Evolutionary conservation across 192 early-diverging fungal genomes (phyloP), one percentile per base, ranked within the genome.

Genomic region (Rhizophagus clarus): DNA sequence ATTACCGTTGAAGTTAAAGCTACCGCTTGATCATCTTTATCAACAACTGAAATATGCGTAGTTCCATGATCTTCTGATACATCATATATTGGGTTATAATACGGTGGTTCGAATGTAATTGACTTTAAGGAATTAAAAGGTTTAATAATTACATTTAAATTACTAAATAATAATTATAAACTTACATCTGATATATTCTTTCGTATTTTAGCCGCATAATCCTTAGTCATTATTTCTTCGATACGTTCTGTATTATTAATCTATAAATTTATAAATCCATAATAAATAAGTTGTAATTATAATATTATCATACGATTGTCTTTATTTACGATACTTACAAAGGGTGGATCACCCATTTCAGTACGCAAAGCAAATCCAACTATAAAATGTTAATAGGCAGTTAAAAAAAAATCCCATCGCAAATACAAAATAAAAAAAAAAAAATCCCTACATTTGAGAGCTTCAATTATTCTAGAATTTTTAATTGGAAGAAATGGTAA

Each of bases 21-120:
- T n/a, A 96, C 96, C 0, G 95, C 95, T 79, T 89, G 85, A 72
- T 93, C 90, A 56, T 94, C 83, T 26, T 85, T 79, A 84, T 93
- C 92, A 9, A 99, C 80, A 22, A 93, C 88, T 0, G 96, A 97
- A 28, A 99, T 79, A 84, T 97, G 96, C 34, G 95, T 96, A 8
- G 97, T 99, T 22, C 97, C 97, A 77, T 96, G 97, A 76, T 92
- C 91, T 49, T 93, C 91, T 14, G 90, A 85, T 15, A 91, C 83
- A 26, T 93, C 93, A 87, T 92, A 97, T 56, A 88, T 81, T 20
- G 96, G 94, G 40, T 92, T 87, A 84, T 99, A 99, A 83, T 97
- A 92, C 9, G 82, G 77, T 9, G 92, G 87, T 22, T 87, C 87
- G 79, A 91, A 92, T 0, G 95, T 97, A 5, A 80, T 80, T 11